A percentile compares a stretch with the other conserved stretches of the same genome.
Evolutionary conservation across 2,329 filamentous ascomycete genomes (phyloP).

Genomic region (Stylonectria norvegica): DNA sequence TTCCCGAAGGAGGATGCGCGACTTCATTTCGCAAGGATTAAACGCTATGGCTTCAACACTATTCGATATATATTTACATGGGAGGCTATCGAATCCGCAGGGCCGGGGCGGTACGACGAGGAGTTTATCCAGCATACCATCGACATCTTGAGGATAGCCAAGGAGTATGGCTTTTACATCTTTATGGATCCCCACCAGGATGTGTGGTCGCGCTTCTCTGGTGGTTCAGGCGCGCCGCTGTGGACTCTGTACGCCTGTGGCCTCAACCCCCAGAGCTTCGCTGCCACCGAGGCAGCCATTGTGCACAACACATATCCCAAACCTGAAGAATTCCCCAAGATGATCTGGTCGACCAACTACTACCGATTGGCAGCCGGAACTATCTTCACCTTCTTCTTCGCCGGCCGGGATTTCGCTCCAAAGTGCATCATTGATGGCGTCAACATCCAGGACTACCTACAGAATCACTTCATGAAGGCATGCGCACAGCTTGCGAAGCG

Average conservation of each 20-base stretch:
- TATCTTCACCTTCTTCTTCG: slow-evolving; percentile 94
- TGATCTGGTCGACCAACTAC: slow-evolving; percentile 99
- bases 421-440: slow-evolving; percentile 92
- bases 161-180: slow-evolving; percentile 87
- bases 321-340: slow-evolving; percentile 85
- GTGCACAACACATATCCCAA: slow-evolving; percentile 93
- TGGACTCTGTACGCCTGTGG: slow-evolving; percentile 97
- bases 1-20: slow-evolving; percentile 82
- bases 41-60: slow-evolving; percentile 90
- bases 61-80: slow-evolving; percentile 97
- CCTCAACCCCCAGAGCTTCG: slow-evolving; percentile 80
- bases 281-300: slow-evolving; percentile 82
- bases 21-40: slow-evolving; percentile 79
- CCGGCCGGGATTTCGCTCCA: slow-evolving; percentile 84
- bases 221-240: slow-evolving; percentile 92
- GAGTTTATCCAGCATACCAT: slow-evolving; percentile 92
- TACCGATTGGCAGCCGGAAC: slow-evolving; percentile 80
- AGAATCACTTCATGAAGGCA: slow-evolving; percentile 78
- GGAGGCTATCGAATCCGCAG: slow-evolving; percentile 95
- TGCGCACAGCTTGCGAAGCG: slow-evolving; percentile 76
- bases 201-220: slow-evolving; percentile 94
- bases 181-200: slow-evolving; percentile 99
- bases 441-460: slow-evolving; percentile 95
- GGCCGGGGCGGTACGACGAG: slow-evolving; percentile 90
- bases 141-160: slow-evolving; percentile 75